Conservation (phyloP, 768 basidiomycete genomes). For the Pisolithus microcarpus region DNA sequence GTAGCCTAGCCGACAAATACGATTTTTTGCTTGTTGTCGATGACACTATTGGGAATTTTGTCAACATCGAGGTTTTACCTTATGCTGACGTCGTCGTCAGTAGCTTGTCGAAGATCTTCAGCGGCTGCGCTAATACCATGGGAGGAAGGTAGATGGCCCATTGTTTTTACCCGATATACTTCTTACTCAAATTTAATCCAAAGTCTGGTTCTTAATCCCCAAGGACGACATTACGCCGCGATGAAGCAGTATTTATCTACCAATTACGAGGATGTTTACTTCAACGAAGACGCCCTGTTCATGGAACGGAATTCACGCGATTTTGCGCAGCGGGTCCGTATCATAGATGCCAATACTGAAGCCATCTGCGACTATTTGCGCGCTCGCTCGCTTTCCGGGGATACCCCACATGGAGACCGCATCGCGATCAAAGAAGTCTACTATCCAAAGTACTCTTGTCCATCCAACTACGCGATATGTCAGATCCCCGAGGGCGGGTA, state of each 20-base stretch:
- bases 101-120: conserved; percentile 91
- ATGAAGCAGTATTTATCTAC: conserved; percentile 55
- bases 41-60: conserved; percentile 91
- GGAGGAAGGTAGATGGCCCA: conserved; percentile 72
- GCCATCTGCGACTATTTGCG: conserved; percentile 74
- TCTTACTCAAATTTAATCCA: background rate
- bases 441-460: conserved; percentile 81
- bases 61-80: conserved; percentile 84
- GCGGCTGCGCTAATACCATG: conserved; percentile 93
- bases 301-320: conserved; percentile 98
- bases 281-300: conserved; percentile 86
- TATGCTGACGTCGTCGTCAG: conserved; percentile 87
- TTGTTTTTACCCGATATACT: background rate
- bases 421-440: conserved; percentile 71
- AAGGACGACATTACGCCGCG: conserved; percentile 54
- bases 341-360: conserved; percentile 79
- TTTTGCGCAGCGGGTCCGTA: conserved; percentile 65
- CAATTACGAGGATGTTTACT: conserved; percentile 80
- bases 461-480: conserved; percentile 63
- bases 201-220: conserved; percentile 85
- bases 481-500: conserved; percentile 55
- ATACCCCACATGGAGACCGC: conserved; percentile 17
- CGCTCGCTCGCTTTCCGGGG: conserved; percentile 44
- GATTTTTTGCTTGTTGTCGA: conserved; percentile 87
- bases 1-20: conserved; percentile 78